Evolutionary conservation across 805 yeast genomes (phyloP).

Genomic region (Zygoascus tannicola): DNA sequence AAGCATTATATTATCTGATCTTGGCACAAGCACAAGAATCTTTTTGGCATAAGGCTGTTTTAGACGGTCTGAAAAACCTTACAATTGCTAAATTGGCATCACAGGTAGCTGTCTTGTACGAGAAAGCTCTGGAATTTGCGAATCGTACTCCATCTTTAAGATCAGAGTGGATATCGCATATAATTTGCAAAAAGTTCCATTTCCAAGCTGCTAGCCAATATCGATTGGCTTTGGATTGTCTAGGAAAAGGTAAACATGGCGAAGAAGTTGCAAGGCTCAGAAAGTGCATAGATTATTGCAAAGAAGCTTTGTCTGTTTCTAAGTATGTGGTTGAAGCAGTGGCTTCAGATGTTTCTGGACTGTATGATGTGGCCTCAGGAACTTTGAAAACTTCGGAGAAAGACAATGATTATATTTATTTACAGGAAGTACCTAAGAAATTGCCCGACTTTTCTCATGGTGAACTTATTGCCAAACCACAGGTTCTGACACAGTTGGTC

Average conservation of each 20-base stretch:
- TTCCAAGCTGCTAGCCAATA: slow-evolving; percentile 65
- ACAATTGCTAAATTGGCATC: slow-evolving; percentile 55
- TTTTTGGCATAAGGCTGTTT: slow-evolving; percentile 66
- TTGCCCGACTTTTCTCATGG: slow-evolving; percentile 35
- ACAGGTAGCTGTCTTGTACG: slow-evolving; percentile 53
- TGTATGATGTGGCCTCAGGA: slow-evolving; percentile 37
- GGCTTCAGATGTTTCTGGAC: slow-evolving; percentile 43
- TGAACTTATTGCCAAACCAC: slow-evolving; percentile 46
- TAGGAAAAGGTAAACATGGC: slow-evolving; percentile 50
- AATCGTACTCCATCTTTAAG: slow-evolving; percentile 42
- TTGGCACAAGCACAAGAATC: slow-evolving; percentile 84
- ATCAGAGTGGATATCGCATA: slow-evolving; percentile 56
- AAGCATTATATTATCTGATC: slow-evolving; percentile 43
- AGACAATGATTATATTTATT: slow-evolving; percentile 74
- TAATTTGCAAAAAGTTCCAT: slow-evolving; percentile 50
- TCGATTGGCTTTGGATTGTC: slow-evolving; percentile 45
- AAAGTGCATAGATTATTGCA: slow-evolving; percentile 34
- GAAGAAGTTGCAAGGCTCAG: slow-evolving; percentile 55
- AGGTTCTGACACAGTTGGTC: slow-evolving; percentile 33
- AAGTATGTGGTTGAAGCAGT: slow-evolving; percentile 38
- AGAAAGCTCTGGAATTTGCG: slow-evolving; percentile 35
- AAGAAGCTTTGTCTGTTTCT: slow-evolving; percentile 30
- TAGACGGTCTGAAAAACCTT: slow-evolving; percentile 43
- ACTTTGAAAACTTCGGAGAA: slow-evolving; percentile 49
- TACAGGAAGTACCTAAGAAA: slow-evolving; percentile 49